Evolutionary conservation across 2,329 filamentous ascomycete genomes (phyloP).

Genomic region (Lasiodiplodia sp.): DNA sequence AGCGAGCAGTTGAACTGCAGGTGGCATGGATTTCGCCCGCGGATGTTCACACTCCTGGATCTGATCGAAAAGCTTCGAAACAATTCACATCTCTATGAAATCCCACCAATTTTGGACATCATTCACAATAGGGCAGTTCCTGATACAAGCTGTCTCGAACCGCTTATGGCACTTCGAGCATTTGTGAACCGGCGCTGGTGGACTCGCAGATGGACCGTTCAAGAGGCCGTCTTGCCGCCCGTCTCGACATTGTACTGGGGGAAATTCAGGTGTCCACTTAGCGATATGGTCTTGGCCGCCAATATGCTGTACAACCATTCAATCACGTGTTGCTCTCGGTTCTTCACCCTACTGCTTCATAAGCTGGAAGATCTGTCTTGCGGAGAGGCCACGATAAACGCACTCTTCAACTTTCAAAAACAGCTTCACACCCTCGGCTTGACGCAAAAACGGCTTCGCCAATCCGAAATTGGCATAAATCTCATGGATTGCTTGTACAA

Average conservation of each 20-base stretch:
- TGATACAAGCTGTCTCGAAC: too few species aligned
- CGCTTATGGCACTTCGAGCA: slow-evolving; percentile 2
- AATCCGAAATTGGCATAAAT: not conserved
- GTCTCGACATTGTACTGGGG: not conserved
- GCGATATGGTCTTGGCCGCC: not conserved
- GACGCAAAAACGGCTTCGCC: not conserved
- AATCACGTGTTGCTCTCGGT: not conserved
- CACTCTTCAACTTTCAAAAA: not conserved
- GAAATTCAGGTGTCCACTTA: not conserved
- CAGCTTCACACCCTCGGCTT: not conserved
- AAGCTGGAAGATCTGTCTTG: not conserved
- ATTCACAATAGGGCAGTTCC: not conserved
- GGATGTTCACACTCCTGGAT: not conserved
- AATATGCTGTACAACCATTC: not conserved
- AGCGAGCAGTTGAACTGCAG: not conserved
- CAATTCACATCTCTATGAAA: not conserved
- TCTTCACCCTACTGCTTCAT: not conserved
- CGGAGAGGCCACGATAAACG: not conserved
- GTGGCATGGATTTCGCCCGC: not conserved
- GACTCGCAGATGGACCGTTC: not conserved
- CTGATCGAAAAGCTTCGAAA: not conserved
- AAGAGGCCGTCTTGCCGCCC: slow-evolving; percentile 8
- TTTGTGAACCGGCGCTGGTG: slow-evolving; percentile 4
- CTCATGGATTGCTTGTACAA: not conserved
- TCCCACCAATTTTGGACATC: not conserved